Evolutionary conservation across 2,329 filamentous ascomycete genomes (phyloP).

Genomic region (Botrytis aclada): DNA sequence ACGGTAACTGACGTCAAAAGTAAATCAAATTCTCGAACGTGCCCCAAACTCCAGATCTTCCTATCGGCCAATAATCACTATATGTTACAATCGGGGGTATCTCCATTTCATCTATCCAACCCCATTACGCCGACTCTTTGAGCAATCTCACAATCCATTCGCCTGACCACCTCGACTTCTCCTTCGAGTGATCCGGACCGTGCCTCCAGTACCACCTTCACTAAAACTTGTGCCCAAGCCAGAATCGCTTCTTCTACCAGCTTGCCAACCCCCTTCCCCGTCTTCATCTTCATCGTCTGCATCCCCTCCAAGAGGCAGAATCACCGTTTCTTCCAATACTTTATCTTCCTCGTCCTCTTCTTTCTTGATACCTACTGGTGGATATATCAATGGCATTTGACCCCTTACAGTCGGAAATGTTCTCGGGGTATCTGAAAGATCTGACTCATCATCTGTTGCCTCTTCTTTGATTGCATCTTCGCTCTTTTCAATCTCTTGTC

Average conservation of each 20-base stretch:
- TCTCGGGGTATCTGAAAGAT: constrained; percentile 44
- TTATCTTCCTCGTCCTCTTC: constrained; percentile 35
- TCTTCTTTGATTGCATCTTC: constrained; percentile 16
- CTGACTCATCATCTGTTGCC: constrained; percentile 34
- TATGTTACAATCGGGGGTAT: constrained; percentile 1
- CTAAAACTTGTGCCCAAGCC: constrained; percentile 55
- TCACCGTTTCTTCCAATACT: constrained; percentile 27
- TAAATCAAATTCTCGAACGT: neutral
- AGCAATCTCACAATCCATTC: neutral
- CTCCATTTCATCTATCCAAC: neutral
- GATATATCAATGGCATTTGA: constrained; percentile 44
- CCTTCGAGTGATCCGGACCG: constrained; percentile 29
- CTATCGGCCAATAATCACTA: neutral
- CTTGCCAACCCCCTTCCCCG: constrained; percentile 37
- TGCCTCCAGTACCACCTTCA: constrained; percentile 37
- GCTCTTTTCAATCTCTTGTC: constrained; percentile 20
- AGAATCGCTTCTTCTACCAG: constrained; percentile 42
- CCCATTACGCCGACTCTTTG: too few species aligned
- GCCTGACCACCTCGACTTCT: constrained; percentile 21
- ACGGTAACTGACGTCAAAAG: too few species aligned
- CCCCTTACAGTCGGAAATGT: constrained; percentile 46
- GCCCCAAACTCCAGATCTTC: neutral
- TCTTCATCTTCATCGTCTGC: constrained; percentile 50
- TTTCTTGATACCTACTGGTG: constrained; percentile 35
- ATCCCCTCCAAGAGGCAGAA: constrained; percentile 40